Evolutionary conservation across 139 green algal genomes (phyloP).

Genomic region (Penium margaritaceum): DNA sequence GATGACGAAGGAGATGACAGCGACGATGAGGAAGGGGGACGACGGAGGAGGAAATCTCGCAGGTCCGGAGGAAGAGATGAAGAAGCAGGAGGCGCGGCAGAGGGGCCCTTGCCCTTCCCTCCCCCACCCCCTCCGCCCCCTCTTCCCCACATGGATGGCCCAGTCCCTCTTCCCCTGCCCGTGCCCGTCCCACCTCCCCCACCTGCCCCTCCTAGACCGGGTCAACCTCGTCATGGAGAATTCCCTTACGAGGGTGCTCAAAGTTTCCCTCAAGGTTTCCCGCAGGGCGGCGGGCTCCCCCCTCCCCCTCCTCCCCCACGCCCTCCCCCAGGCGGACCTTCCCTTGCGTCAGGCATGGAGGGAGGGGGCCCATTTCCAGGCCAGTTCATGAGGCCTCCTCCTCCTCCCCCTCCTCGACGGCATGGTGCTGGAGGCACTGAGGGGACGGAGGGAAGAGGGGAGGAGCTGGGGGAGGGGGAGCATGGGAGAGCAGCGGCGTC

Average conservation of each 20-base stretch:
- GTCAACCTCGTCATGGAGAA: no score
- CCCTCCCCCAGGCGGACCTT: neutral
- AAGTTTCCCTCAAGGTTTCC: neutral
- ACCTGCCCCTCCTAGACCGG: neutral
- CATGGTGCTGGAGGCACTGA: neutral
- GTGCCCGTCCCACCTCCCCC: neutral
- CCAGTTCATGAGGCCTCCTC: no score
- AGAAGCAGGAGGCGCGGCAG: neutral
- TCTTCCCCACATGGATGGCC: neutral
- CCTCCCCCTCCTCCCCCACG: neutral
- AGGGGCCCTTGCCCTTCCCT: neutral
- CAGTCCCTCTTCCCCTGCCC: neutral
- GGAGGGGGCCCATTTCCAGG: no score
- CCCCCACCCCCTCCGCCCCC: neutral
- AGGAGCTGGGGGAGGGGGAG: conserved; percentile 1
- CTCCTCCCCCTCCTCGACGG: neutral
- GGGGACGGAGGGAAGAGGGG: neutral
- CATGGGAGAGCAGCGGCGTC: no score
- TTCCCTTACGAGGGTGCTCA: neutral
- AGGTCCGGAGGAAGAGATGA: no score
- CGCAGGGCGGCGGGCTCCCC: neutral
- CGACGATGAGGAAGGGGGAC: neutral
- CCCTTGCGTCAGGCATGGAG: no score
- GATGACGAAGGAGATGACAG: neutral
- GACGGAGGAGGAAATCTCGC: neutral